phyloP scores from a whole-genome alignment of 768 basidiomycete species.

The Gyrodon lividus region DNA sequence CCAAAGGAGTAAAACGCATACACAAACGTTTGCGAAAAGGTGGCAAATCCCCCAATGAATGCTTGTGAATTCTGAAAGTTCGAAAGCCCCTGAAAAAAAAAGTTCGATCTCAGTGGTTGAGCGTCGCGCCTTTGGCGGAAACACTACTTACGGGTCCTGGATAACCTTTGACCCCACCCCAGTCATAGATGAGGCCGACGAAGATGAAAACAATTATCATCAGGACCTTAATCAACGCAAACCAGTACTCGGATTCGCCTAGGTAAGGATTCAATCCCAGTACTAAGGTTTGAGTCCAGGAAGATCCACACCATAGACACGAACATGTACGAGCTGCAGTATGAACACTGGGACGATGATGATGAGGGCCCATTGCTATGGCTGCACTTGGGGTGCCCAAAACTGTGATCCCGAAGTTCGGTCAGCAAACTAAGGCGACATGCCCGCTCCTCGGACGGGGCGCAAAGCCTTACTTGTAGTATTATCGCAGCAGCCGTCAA shows the following conservation, averaged over 20 bases:
- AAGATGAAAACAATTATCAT: slow-evolving; percentile 63
- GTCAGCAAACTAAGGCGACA: neutral
- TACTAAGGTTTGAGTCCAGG: neutral
- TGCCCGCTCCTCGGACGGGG: neutral
- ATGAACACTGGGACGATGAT: slow-evolving; percentile 54
- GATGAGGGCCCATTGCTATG: slow-evolving; percentile 57
- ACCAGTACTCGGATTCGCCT: slow-evolving; percentile 67
- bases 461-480: slow-evolving; percentile 34
- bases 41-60: slow-evolving; percentile 51
- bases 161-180: slow-evolving; percentile 57
- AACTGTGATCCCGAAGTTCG: slow-evolving; percentile 20
- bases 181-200: slow-evolving; percentile 60
- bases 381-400: slow-evolving; percentile 46
- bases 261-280: neutral
- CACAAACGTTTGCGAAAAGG: slow-evolving; percentile 59
- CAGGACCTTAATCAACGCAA: slow-evolving; percentile 61
- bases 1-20: slow-evolving; percentile 72
- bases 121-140: neutral
- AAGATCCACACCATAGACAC: slow-evolving; percentile 49
- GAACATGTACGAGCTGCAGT: slow-evolving; percentile 54
- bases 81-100: slow-evolving; percentile 41
- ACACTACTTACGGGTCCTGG: slow-evolving; percentile 50
- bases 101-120: no score
- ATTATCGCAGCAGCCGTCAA: slow-evolving; percentile 57
- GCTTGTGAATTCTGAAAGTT: slow-evolving; percentile 51